These are phyloP conservation scores for Alternaria gansuensis DNA, from an alignment of 2,329 filamentous ascomycete species.

Conservation along the genomic window DNA sequence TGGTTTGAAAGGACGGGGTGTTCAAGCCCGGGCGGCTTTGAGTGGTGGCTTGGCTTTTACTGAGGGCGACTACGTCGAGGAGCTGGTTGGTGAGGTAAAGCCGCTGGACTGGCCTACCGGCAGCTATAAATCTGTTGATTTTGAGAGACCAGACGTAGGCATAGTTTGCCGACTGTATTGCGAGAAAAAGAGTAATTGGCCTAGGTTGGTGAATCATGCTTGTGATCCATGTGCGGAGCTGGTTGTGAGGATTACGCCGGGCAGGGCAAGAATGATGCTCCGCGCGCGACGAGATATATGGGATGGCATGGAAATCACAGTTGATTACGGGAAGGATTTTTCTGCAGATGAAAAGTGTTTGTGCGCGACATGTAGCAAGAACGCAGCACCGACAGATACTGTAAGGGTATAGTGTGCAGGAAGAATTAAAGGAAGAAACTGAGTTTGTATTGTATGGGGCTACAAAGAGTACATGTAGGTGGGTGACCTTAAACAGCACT, in stretches of 20 bases:
- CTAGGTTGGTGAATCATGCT: slow-evolving; percentile 5
- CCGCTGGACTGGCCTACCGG: slow-evolving; percentile 13
- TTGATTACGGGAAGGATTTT: neutral
- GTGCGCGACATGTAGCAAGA: neutral
- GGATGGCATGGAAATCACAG: slow-evolving; percentile 8
- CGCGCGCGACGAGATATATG: slow-evolving; percentile 6
- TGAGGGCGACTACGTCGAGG: slow-evolving; percentile 9
- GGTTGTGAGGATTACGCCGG: neutral
- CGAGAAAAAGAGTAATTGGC: slow-evolving; percentile 10
- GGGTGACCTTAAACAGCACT: no score
- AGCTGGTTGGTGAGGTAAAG: slow-evolving; percentile 14
- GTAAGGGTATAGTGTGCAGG: no score
- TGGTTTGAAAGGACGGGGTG: slow-evolving; percentile 1
- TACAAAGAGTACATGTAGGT: no score
- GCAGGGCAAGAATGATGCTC: slow-evolving; percentile 11
- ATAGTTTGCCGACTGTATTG: neutral
- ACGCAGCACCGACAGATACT: neutral
- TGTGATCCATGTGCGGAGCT: slow-evolving; percentile 8
- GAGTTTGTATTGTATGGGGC: no score
- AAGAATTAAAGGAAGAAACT: no score
- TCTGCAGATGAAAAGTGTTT: neutral
- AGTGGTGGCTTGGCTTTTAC: slow-evolving; percentile 12
- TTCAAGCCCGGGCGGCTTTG: slow-evolving; percentile 4
- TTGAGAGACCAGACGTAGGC: neutral
- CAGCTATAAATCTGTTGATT: slow-evolving; percentile 2